These are phyloP conservation scores for Pseudogymnoascus sp. DNA, from an alignment of 2,329 filamentous ascomycete genomes.

Conservation along the genomic window DNA sequence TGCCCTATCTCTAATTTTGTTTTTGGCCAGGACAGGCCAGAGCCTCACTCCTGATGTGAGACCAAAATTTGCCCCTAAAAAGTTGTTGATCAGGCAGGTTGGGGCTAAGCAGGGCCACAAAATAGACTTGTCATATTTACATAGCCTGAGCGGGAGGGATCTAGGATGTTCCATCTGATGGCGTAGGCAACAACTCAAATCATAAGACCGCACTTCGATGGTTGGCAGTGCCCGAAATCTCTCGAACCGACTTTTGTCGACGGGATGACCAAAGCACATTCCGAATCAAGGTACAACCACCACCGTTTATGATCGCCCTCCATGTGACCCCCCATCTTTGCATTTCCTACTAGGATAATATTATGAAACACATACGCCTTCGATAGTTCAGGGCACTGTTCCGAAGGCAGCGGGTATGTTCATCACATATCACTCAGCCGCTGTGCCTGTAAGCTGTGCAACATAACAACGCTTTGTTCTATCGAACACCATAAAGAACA, in stretches of 20 bases:
- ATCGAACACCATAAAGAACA: background rate
- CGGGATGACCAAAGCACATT: background rate
- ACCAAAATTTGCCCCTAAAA: background rate
- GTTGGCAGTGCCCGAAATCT: background rate
- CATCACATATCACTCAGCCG: background rate
- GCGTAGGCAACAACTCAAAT: background rate
- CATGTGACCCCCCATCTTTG: background rate
- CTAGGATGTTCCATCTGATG: background rate
- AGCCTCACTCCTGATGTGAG: background rate
- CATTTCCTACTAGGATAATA: background rate
- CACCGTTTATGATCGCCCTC: background rate
- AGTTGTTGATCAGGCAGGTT: background rate
- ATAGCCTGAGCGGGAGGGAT: background rate
- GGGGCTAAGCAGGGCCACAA: background rate
- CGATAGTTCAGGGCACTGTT: background rate
- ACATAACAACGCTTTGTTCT: conserved; percentile 4
- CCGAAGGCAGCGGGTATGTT: background rate
- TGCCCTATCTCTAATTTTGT: background rate
- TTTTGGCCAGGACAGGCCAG: background rate
- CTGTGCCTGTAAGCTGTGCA: background rate
- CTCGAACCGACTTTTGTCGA: background rate
- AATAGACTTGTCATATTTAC: conserved; percentile 5
- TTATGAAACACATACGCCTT: background rate
- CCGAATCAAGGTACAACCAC: background rate
- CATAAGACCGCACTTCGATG: background rate